Evolutionary conservation across 2,329 filamentous ascomycete genomes (phyloP), one percentile per base, ranked within the genome.

Genomic region (Hyphodiscus sp.): DNA sequence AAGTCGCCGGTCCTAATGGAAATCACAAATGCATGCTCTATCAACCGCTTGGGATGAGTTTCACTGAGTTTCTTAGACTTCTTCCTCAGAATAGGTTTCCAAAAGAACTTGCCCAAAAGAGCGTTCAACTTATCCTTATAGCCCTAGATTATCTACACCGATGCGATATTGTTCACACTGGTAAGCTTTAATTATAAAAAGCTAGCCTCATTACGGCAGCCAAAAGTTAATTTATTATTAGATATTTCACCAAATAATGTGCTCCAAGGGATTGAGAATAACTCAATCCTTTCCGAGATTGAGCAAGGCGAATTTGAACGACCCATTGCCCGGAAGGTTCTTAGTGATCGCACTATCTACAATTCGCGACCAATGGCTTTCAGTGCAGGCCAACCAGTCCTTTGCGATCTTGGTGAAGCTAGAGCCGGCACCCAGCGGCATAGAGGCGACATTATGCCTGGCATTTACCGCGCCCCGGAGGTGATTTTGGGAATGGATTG

Each of bases 211-310:
- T 54, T 46, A 41, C 55, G 18, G 45, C 54, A 49, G 49, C 50
- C 38, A 55, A 43, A 56, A 53, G 50, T 33, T 53, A 54, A 56
- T 57, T 61, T 48, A 33, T 41, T 49, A 45, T 50, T 45, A 71
- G 69, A 73, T 59, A 74, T 78, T 29, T 75, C 74, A 56, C 70
- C 71, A 2, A 71, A 74, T 53, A 77, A 77, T 46, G 73, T 78
- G 41, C 72, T 77, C 68, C 67, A 69, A 45, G 61, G 63, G 7
- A 68, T 71, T 41, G 45, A 48, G 0, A 67, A 73, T 57, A 63
- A 71, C 51, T 70, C 67, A 1, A 65, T 70, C 33, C 66, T 72
- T 50, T 61, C 9, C 19, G 58, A 68, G 2, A 73, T 76, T 30
- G 71, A 73, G 58, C 53, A 75, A 23, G 52, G 65, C 2, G 74